Percentiles rank a stretch among this genome's conserved stretches.
phyloP scores from a whole-genome alignment of 1,139 yeast species.

The Hyphopichia burtonii region DNA sequence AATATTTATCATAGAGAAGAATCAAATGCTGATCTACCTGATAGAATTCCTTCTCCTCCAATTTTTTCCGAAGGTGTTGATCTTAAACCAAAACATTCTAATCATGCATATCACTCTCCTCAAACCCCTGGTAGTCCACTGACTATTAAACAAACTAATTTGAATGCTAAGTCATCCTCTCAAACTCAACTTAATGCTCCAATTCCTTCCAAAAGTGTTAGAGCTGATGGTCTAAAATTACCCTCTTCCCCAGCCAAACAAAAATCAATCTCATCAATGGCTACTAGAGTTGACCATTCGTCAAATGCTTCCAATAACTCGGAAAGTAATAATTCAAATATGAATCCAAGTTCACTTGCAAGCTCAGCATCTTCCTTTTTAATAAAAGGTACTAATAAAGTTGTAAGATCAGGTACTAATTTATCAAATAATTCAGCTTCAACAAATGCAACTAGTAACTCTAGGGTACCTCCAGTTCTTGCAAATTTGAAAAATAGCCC shows the following conservation, averaged over 20 bases:
- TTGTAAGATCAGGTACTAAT: not conserved
- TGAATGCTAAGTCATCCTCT: not conserved
- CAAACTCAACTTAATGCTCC: slow-evolving; percentile 1
- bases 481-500: slow-evolving; percentile 1
- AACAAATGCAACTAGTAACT: not conserved
- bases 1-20: slow-evolving; percentile 14
- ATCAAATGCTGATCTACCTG: slow-evolving; percentile 9
- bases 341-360: not conserved
- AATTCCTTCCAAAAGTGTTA: not conserved
- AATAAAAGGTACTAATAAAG: slow-evolving; percentile 1
- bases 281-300: not conserved
- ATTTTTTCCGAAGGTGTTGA: not conserved
- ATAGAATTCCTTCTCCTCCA: slow-evolving; percentile 11
- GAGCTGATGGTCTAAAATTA: not conserved
- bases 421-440: not conserved
- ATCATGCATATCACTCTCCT: not conserved
- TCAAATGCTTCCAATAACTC: not conserved
- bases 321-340: not conserved
- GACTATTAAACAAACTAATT: not conserved
- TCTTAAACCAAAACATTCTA: not conserved
- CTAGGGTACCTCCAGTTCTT: not conserved
- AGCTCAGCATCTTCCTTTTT: slow-evolving; percentile 1
- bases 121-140: slow-evolving; percentile 2
- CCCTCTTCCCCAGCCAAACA: slow-evolving; percentile 1
- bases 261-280: not conserved